These are phyloP conservation scores for Xylaria longipes DNA, from an alignment of 495 filamentous ascomycete genomes.

Conservation along the genomic window DNA sequence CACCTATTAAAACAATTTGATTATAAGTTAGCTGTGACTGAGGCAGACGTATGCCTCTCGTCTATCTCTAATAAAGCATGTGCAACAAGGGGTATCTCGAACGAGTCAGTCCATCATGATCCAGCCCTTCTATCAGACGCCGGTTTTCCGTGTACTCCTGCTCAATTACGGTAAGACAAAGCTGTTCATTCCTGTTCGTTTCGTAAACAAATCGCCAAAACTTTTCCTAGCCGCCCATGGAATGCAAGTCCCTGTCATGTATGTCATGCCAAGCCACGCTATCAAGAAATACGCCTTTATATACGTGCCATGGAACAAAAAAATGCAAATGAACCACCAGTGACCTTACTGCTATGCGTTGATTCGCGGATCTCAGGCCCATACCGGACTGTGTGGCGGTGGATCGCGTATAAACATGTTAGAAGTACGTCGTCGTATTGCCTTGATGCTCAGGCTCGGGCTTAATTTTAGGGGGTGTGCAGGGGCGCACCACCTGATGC, in stretches of 20 bases:
- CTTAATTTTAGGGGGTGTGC: background rate
- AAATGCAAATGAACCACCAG: conserved; percentile 7
- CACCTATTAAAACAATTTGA: background rate
- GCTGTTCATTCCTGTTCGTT: conserved; percentile 18
- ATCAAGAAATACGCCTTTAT: conserved; percentile 13
- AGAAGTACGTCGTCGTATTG: background rate
- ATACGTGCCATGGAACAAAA: conserved; percentile 4
- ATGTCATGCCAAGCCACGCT: conserved; percentile 8
- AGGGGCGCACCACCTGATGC: conserved; percentile 22
- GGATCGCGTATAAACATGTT: conserved; percentile 2
- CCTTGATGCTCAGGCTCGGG: background rate
- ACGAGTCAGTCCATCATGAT: conserved; percentile 26
- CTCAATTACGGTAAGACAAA: conserved; percentile 23
- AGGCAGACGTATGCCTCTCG: background rate
- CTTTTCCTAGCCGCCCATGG: conserved; percentile 14
- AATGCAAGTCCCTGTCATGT: conserved; percentile 19
- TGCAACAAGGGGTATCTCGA: conserved; percentile 27
- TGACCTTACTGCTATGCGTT: conserved; percentile 1
- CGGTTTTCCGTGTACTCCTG: conserved; percentile 24
- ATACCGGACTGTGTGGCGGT: background rate
- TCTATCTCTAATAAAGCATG: conserved; percentile 23
- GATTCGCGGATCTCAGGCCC: background rate
- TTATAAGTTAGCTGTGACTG: background rate
- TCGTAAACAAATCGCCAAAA: conserved; percentile 23
- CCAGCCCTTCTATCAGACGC: conserved; percentile 27